Evolutionary conservation across 1,284 basidiomycete species (phyloP), one percentile per base, ranked within the genome.

Genomic region (Pterula multifida): DNA sequence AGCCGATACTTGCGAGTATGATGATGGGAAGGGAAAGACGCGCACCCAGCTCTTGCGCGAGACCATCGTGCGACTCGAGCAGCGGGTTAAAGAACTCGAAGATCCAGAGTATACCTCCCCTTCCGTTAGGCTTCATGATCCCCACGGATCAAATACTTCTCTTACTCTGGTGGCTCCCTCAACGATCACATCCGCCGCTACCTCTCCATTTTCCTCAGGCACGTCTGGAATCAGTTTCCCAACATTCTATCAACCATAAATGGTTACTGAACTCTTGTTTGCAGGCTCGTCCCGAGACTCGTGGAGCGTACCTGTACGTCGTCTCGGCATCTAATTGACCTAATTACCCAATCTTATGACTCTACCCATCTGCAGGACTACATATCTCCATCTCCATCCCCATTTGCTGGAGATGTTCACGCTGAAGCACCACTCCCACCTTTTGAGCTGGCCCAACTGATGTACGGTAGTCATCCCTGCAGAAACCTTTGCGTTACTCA

Each of bases 141-240:
- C 78, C 11, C 67, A 66, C 26, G 69, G 69, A 49, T 82, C 79
- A 22, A 72, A 72, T 54, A 80, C 80, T 26, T 78, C 79, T 0
- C 77, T 78, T 1, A 81, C 81, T 0, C 81, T 81, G 1, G 67
- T 78, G 49, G 71, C 72, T 48, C 84, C 83, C 22, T 79, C 81
- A 2, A 72, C 68, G 23, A 74, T 73, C 55, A 62, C 75, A 36
- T 76, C 76, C 47, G 68, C 72, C 12, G 75, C 78, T 2, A 75
- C 78, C 49, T 83, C 82, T 0, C 80, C 81, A 19, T 78, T 78
- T 53, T 74, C 75, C 15, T 75, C 78, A 39, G 75, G 77, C 77
- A 60, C 44, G 53, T 65, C 61, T 52, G 58, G 57, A 4, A 56
- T 61, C 21, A 53, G 56, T 55, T 50, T 55, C n/a, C n/a, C n/a